Base-by-base conservation (phyloP, 2,329 filamentous ascomycete species). In the Coniochaeta prunicola region DNA sequence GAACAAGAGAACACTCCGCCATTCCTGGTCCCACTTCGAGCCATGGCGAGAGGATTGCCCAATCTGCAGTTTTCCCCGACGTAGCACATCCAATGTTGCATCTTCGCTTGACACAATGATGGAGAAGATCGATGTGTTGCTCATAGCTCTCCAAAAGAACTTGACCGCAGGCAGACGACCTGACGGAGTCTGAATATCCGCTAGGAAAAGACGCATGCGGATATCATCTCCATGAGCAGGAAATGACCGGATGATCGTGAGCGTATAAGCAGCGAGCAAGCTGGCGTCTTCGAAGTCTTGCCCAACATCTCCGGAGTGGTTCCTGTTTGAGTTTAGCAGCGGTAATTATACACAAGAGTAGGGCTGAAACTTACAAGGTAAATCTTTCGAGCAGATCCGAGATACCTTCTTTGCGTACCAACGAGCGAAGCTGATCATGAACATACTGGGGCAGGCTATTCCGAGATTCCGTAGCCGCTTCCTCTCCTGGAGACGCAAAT, bases 131-230 rank as follows among this genome's bases (percentile, higher is more conserved):
- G 67, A 67, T 0, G 81, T 83, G 59, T 73, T 71, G 17, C 70
- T 75, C 66, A 77, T 79, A 34, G 75, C 80, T 58, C 88, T 81
- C 91, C 94, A 97, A 64, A 97, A 90, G 68, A 91, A 96, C 64
- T 88, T 87, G 59, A 93, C 86, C 0, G 89, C 86, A 0, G 90
- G 88, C 9, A 87, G 53, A 10, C 68, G 61, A 68, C 75, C 61
- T 59, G 60, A 74, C 64, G 67, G 71, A 57, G 68, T 74, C 2
- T 79, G 73, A 4, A 89, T 78, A 48, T 88, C 85, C 0, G 91
- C 90, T 42, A 94, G 80, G 68, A 94, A 97, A 0, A 97, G 78
- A 76, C 91, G 93, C 91, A 97, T 96, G 24, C 92, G 88, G 61
- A 97, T 96, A 60, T 97, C 92, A 67, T 97, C 92, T 3, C 87